Percentiles rank a stretch among this genome's conserved stretches.
These are phyloP conservation scores for Mrakia gelida DNA, from an alignment of 768 basidiomycete genomes.

Conservation along the genomic window DNA sequence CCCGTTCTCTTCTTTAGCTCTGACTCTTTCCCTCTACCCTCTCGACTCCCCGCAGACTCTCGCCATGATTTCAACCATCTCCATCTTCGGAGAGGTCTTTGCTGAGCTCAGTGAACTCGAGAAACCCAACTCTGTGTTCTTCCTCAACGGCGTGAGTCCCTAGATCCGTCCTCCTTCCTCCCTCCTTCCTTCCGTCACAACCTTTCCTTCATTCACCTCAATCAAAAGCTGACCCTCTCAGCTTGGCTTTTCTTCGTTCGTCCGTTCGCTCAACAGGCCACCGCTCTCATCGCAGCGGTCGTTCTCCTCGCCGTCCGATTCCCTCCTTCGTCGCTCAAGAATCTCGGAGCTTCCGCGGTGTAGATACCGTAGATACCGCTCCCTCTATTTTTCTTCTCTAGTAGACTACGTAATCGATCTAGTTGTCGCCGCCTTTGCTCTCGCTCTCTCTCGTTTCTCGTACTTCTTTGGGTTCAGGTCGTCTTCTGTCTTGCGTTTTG, in stretches of 20 bases:
- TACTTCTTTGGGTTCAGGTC: no score
- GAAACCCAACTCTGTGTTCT: neutral
- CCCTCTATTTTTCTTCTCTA: neutral
- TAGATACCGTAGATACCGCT: neutral
- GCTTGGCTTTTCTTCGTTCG: no score
- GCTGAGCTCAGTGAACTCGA: neutral
- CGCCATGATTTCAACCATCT: slow-evolving; percentile 4
- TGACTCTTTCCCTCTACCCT: slow-evolving; percentile 24
- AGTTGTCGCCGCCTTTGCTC: no score
- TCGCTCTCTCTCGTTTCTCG: no score
- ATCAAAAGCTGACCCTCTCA: neutral
- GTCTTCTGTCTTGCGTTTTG: no score
- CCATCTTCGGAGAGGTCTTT: slow-evolving; percentile 6
- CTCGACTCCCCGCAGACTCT: neutral
- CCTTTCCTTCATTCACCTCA: neutral
- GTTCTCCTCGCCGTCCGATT: neutral
- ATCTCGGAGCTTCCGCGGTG: neutral
- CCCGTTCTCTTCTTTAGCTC: neutral
- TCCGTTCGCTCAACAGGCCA: neutral
- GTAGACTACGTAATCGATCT: no score
- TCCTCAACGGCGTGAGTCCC: neutral
- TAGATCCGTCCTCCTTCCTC: neutral
- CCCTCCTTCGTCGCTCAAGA: neutral
- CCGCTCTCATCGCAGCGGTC: neutral
- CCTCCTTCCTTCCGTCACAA: neutral